Evolutionary conservation across 2,329 filamentous ascomycete genomes (phyloP), one percentile per base, ranked within the genome.

Genomic region (Ophiostoma australiae): DNA sequence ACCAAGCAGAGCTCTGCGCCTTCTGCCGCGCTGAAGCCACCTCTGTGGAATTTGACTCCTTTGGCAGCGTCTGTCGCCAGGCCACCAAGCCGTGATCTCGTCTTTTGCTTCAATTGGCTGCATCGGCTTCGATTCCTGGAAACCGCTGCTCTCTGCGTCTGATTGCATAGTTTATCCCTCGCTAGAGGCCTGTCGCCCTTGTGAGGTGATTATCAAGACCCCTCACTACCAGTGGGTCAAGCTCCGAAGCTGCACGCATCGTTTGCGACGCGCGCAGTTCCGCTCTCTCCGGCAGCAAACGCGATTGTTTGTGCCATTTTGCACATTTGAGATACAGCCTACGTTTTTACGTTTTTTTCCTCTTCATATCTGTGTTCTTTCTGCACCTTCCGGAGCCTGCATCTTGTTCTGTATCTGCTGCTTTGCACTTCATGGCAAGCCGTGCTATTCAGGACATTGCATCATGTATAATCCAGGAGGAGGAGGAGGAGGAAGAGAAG

Each of bases 381-480:
- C 23, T 44, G 39, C 35, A 48, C 39, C 2, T 13, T 23, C 37
- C 7, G 23, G 39, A 67, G 66, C 66, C 27, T 48, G 66, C 23
- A 27, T 23, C 39, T 27, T 13, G 6, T 31, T 58, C 37, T 23
- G 23, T 33, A 31, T 41, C 31, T 15, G 33, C 20, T 15, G 27
- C 5, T 23, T 27, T 63, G 35, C 35, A 33, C 66, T 70, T 61
- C 72, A 74, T 74, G 72, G 72, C 73, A 71, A 70, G 69, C 63
- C 15, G 69, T 66, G 65, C 27, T 61, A 23, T 20, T 13, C 39
- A 13, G 17, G 27, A 48, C 2, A 4, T 31, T 41, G 8, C 37
- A 70, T 27, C 71, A 74, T 73, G 72, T 72, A 70, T 41, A 71
- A 70, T 7, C 70, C 70, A 11, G 71, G 70, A 52, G 61, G 27